Evolutionary conservation across 1,139 yeast species (phyloP).

Genomic region (Pichia sp.): DNA sequence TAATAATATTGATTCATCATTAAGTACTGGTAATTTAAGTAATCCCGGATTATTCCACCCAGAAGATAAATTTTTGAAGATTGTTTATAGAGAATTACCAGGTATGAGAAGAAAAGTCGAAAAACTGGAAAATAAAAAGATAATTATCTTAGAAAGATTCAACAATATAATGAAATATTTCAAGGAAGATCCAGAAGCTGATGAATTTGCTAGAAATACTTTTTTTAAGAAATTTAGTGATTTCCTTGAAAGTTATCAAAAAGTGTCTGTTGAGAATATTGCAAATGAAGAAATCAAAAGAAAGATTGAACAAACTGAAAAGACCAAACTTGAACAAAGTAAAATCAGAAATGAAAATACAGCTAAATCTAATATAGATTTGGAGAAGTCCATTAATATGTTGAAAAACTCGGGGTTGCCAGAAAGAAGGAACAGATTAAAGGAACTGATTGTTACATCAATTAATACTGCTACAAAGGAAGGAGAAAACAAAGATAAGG

Average conservation of each 20-base stretch:
- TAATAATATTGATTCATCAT: constrained; percentile 62
- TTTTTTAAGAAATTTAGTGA: constrained; percentile 75
- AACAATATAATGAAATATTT: constrained; percentile 65
- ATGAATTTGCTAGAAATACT: constrained; percentile 56
- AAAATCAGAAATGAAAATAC: constrained; percentile 26
- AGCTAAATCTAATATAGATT: constrained; percentile 41
- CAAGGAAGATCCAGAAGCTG: constrained; percentile 68
- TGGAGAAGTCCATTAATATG: constrained; percentile 69
- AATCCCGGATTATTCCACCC: constrained; percentile 75
- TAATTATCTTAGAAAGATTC: constrained; percentile 58
- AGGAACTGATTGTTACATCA: constrained; percentile 14
- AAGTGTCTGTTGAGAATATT: constrained; percentile 69
- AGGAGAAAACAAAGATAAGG: neutral
- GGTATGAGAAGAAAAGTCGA: constrained; percentile 64
- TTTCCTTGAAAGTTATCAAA: constrained; percentile 68
- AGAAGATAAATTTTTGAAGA: constrained; percentile 54
- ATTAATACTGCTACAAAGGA: constrained; percentile 8
- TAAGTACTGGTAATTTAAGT: constrained; percentile 71
- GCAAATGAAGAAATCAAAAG: constrained; percentile 74
- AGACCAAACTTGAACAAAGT: constrained; percentile 44
- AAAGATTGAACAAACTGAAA: constrained; percentile 69
- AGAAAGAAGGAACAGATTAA: constrained; percentile 31
- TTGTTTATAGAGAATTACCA: constrained; percentile 58
- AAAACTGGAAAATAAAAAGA: constrained; percentile 55
- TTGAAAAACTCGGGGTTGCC: constrained; percentile 66